These are phyloP conservation scores for Candida krabiensis DNA, from an alignment of 805 yeast genomes.

Conservation along the genomic window DNA sequence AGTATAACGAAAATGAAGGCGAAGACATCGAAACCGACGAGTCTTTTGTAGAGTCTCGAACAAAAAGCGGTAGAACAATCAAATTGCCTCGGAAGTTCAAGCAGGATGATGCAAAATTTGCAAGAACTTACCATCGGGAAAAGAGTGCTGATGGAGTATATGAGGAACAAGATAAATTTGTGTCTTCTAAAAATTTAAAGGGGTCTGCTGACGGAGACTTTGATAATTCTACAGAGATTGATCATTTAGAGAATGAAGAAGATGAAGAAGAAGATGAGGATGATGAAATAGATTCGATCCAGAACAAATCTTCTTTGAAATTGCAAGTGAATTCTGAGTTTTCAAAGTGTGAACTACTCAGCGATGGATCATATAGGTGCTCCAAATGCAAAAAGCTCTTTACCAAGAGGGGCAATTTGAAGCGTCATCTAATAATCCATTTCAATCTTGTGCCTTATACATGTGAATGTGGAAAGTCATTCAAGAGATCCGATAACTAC, in stretches of 20 bases:
- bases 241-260: conserved; percentile 3
- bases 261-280: conserved; percentile 10
- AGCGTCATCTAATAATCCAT: conserved; percentile 25
- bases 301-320: conserved; percentile 8
- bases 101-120: not conserved
- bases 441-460: conserved; percentile 23
- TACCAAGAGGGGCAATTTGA: conserved; percentile 26
- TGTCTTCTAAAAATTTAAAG: no score
- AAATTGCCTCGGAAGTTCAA: conserved; percentile 1
- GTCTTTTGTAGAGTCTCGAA: not conserved
- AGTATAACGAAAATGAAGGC: not conserved
- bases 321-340: conserved; percentile 22
- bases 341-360: conserved; percentile 18
- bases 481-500: conserved; percentile 27
- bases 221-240: not conserved
- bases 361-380: conserved; percentile 21
- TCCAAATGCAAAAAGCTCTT: conserved; percentile 21
- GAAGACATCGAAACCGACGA: not conserved
- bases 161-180: no score
- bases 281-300: not conserved
- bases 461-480: conserved; percentile 26
- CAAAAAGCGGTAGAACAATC: conserved; percentile 4
- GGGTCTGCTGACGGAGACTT: not conserved
- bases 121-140: no score
- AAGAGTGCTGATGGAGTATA: no score